Percentiles rank a stretch among this genome's conserved stretches.
These are phyloP conservation scores for Aspergillus ostianus DNA, from an alignment of 495 filamentous ascomycete species.

Conservation along the genomic window DNA sequence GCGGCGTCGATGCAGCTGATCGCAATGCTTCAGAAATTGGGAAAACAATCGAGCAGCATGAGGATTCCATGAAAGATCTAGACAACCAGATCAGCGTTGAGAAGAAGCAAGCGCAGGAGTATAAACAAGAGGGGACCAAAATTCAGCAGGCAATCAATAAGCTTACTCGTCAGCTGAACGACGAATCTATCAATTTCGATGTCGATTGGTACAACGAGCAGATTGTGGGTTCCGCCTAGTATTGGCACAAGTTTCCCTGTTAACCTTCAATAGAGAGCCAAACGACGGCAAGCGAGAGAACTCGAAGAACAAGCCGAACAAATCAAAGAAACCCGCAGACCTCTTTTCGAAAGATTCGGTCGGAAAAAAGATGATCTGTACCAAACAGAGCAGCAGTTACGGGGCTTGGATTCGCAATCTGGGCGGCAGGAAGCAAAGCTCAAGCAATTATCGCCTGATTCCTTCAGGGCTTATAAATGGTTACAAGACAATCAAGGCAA, in stretches of 20 bases:
- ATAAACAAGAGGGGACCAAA: conserved; percentile 49
- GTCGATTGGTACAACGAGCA: conserved; percentile 51
- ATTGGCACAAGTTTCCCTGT: conserved; percentile 5
- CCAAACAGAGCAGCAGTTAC: conserved; percentile 48
- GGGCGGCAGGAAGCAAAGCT: conserved; percentile 73
- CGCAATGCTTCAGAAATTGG: conserved; percentile 47
- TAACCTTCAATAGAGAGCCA: conserved; percentile 35
- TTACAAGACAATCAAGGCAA: conserved; percentile 64
- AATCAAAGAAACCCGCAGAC: conserved; percentile 27
- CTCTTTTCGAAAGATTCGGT: conserved; percentile 25
- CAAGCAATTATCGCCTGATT: conserved; percentile 54
- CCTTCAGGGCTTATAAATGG: conserved; percentile 74
- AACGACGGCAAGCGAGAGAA: conserved; percentile 33
- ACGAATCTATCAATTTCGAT: conserved; percentile 54
- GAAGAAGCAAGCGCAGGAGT: conserved; percentile 43
- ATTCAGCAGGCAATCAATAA: conserved; percentile 41
- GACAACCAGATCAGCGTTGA: conserved; percentile 58
- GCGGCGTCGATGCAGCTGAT: conserved; percentile 51
- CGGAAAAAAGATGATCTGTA: conserved; percentile 30
- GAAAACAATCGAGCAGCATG: conserved; percentile 48
- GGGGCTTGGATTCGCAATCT: conserved; percentile 65
- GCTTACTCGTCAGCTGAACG: conserved; percentile 47
- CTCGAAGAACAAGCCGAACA: conserved; percentile 27
- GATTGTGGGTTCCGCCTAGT: conserved; percentile 33
- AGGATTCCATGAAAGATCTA: conserved; percentile 55